Evolutionary conservation across 768 basidiomycete genomes (phyloP), one percentile per base, ranked within the genome.

Genomic region (Artomyces pyxidatus): DNA sequence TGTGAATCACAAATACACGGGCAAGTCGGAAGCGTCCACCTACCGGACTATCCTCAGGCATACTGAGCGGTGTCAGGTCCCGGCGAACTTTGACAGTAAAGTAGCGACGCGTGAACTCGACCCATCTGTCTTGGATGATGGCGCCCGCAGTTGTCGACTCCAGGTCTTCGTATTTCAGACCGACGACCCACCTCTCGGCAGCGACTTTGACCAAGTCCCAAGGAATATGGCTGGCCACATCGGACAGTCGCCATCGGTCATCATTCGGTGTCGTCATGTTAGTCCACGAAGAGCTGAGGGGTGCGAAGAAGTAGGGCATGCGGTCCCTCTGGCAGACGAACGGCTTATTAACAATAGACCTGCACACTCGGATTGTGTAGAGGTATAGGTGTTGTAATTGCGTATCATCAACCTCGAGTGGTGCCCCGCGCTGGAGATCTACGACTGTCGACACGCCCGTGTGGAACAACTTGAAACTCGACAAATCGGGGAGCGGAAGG

Each of bases 41-140:
- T n/a, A 88, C 85, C 27, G 71, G 66, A 50, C 80, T 80, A 59
- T 83, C 83, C 21, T 63, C 66, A 8, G 83, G 82, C 58, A 81
- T 81, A 63, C 83, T 85, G 51, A 84, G 62, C 25, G 90, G 89
- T 14, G 74, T 81, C 57, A 93, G 60, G 62, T 92, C 90, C 19
- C 58, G 66, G 44, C 88, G 70, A 27, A 89, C 62, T 37, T 62
- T 65, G 23, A 77, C 60, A 17, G 75, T 75, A 57, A 73, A 74
- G 60, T 83, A 89, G 39, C 87, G 73, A 51, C 82, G 70, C 2
- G 86, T 88, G 58, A 83, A 86, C 59, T 87, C 86, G n/a, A 78
- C 76, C 66, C 71, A 72, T 50, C 87, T 72, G 57, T 91, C 88
- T 63, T 88, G 85, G 28, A 93, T 68, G 19, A 92, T 68, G 22